phyloP scores from a whole-genome alignment of 768 basidiomycete genomes.

The Trametes gibbosa region DNA sequence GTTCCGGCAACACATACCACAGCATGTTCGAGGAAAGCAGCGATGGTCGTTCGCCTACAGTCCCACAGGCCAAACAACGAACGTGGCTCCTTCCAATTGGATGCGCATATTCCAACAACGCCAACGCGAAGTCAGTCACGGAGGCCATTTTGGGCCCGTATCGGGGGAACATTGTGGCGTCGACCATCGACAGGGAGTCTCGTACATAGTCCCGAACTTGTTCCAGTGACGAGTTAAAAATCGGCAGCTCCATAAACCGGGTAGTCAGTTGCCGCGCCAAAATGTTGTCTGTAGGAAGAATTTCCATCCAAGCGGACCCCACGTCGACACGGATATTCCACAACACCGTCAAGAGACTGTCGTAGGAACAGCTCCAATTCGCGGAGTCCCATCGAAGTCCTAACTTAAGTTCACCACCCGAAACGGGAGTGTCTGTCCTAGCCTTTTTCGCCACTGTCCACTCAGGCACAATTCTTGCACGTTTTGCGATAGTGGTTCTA shows the following conservation, averaged over 20 bases:
- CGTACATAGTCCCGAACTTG: background rate
- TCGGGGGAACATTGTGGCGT: background rate
- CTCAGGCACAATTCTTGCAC: too few species aligned
- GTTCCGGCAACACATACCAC: too few species aligned
- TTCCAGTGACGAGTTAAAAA: background rate
- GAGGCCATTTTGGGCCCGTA: background rate
- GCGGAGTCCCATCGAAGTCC: background rate
- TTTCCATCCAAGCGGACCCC: background rate
- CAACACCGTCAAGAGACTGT: background rate
- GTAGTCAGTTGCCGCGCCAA: background rate
- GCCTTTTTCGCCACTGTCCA: too few species aligned
- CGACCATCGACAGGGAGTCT: background rate
- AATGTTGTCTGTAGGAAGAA: background rate
- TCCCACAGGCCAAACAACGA: background rate
- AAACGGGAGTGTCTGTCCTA: too few species aligned
- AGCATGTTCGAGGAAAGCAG: too few species aligned
- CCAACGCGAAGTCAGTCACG: background rate
- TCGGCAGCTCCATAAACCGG: background rate
- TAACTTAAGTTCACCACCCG: background rate
- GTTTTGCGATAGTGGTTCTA: too few species aligned
- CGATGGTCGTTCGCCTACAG: too few species aligned
- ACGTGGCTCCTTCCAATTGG: background rate
- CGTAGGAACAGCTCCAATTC: constrained; percentile 9
- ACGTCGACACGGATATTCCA: background rate
- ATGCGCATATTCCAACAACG: background rate